Percentiles rank a stretch among this genome's conserved stretches.
These are phyloP conservation scores for Glaciozyma martinii DNA, from an alignment of 768 basidiomycete genomes.

Conservation along the genomic window DNA sequence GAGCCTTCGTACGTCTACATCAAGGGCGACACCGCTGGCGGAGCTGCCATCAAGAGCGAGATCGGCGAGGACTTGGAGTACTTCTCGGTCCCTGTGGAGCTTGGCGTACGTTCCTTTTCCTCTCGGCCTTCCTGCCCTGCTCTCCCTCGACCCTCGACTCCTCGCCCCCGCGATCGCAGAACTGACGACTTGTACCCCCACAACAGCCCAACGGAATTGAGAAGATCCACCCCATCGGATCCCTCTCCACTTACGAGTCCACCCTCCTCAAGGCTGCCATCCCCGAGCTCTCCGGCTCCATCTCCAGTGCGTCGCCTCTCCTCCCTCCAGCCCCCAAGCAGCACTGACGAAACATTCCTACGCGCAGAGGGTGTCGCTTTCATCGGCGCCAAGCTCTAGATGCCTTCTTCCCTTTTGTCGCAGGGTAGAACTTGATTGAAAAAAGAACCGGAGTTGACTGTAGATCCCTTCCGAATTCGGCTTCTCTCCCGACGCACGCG, in stretches of 20 bases:
- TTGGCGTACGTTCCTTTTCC: constrained; percentile 84
- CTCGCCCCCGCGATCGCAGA: neutral
- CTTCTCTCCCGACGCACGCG: no score
- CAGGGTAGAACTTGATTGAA: no score
- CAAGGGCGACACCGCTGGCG: constrained; percentile 69
- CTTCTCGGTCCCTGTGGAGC: constrained; percentile 90
- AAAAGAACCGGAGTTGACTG: no score
- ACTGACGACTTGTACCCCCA: neutral
- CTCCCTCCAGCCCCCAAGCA: neutral
- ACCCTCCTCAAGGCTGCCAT: constrained; percentile 66
- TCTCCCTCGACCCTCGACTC: no score
- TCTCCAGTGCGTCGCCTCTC: constrained; percentile 43
- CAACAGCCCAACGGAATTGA: constrained; percentile 64
- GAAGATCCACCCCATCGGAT: constrained; percentile 70
- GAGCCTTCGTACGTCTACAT: constrained; percentile 70
- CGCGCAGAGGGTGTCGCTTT: constrained; percentile 30
- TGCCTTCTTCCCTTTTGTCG: no score
- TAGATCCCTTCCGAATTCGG: no score
- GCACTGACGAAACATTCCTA: neutral
- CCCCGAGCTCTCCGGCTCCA: constrained; percentile 66
- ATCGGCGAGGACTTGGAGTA: constrained; percentile 81
- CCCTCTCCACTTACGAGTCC: constrained; percentile 61
- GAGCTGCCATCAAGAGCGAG: constrained; percentile 62
- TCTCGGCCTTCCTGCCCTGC: constrained; percentile 5
- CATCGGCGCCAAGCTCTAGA: constrained; percentile 29